Base-by-base conservation (phyloP, 768 basidiomycete species). In the Cystoderma amianthinum region DNA sequence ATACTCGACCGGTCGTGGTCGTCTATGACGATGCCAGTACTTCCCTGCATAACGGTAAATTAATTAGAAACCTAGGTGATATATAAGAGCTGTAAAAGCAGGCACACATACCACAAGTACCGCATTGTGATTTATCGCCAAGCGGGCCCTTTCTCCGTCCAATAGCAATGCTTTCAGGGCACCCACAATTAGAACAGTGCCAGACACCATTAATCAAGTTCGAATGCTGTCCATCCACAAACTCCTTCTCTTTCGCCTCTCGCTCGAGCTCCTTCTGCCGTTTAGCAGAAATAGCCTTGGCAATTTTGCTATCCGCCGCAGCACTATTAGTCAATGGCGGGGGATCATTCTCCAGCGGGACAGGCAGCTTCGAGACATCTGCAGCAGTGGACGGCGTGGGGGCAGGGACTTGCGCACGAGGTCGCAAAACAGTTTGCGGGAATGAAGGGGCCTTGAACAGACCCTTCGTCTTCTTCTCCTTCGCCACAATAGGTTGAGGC, bases 161-260 rank as follows among this genome's bases (percentile, higher is more conserved):
- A 32, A 91, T 67, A 2, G 90, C 88, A 43, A 95, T 81, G 50
- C 65, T 78, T 55, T 90, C 91, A 0, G 93, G 93, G 56, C 87
- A 87, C 4, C 93, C 93, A 52, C 90, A 96, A 54, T 92, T 95
- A 15, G 89, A 91, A 56, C 93, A 97, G 63, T 92, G 89, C 93
- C 93, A 96, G 3, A 87, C 72, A 1, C 88, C 90, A 49, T 92
- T 68, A 55, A 92, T 84, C 51, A 77, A 70, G 56, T 90, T 87
- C 28, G 82, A 71, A 52, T 87, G 87, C 54, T 88, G 85, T 5
- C 86, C 84, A 51, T 90, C 83, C 30, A 80, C 81, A 54, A 81
- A 87, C 59, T 87, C 87, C 54, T 72, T 82, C 58, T 87, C 85
- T 59, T 89, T 90, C 16, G 88, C 86, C 54, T 88, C 85, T 23